Conservation (phyloP, 805 yeast genomes). For the Myxozyma melibiosi region DNA sequence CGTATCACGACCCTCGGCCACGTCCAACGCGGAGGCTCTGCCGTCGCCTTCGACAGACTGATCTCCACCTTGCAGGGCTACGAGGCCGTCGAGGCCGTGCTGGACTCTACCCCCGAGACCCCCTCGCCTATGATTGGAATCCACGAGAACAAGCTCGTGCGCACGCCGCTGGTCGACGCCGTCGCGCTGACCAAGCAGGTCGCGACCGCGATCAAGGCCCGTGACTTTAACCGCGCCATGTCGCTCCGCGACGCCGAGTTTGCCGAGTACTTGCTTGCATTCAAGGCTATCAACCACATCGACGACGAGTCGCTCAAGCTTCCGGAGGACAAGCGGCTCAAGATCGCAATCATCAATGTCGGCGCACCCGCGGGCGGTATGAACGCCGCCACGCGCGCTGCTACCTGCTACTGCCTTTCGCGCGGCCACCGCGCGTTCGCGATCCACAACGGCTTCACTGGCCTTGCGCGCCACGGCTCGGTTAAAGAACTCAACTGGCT, state of each 20-base stretch:
- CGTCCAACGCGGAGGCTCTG: slow-evolving; percentile 98
- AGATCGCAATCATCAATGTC: slow-evolving; percentile 82
- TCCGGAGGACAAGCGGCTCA: slow-evolving; percentile 63
- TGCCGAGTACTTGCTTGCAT: slow-evolving; percentile 74
- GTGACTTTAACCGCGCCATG: slow-evolving; percentile 87
- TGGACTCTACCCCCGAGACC: slow-evolving; percentile 82
- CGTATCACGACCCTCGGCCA: slow-evolving; percentile 95
- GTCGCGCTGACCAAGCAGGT: slow-evolving; percentile 86
- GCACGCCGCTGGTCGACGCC: slow-evolving; percentile 86
- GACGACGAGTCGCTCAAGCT: slow-evolving; percentile 63
- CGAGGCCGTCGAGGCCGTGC: slow-evolving; percentile 92
- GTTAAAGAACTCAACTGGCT: slow-evolving; percentile 76
- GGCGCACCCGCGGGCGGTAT: slow-evolving; percentile 99
- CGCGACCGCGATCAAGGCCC: slow-evolving; percentile 77
- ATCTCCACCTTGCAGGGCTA: slow-evolving; percentile 96
- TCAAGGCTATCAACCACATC: slow-evolving; percentile 62
- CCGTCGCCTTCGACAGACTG: slow-evolving; percentile 90
- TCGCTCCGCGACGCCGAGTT: slow-evolving; percentile 84
- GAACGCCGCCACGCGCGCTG: slow-evolving; percentile 91
- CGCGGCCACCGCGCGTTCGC: slow-evolving; percentile 91
- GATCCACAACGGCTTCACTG: slow-evolving; percentile 90
- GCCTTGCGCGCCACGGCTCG: slow-evolving; percentile 86
- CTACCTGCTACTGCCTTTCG: slow-evolving; percentile 82
- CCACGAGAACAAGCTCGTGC: slow-evolving; percentile 79
- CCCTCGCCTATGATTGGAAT: slow-evolving; percentile 96